phyloP scores from a whole-genome alignment of 1,284 basidiomycete species.

The Ustilago sp. region DNA sequence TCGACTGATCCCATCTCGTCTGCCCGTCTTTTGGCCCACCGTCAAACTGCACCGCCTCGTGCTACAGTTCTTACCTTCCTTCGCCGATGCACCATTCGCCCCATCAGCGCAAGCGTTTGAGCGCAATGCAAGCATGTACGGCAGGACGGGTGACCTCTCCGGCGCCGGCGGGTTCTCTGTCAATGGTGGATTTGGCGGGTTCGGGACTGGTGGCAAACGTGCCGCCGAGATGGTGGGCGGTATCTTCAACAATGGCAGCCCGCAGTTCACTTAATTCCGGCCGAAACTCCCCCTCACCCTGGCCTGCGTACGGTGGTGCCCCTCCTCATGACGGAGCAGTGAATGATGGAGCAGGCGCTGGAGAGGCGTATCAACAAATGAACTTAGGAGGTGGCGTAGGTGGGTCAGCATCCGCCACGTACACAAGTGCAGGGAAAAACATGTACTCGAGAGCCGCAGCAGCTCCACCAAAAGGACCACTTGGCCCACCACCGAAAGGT shows the following conservation, averaged over 20 bases:
- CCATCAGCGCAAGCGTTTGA: conserved; percentile 36
- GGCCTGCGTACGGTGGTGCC: conserved; percentile 19
- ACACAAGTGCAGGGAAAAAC: conserved; percentile 28
- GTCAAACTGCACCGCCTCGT: conserved; percentile 48
- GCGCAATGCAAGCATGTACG: conserved; percentile 37
- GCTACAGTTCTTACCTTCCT: conserved; percentile 24
- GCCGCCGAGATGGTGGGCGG: conserved; percentile 56
- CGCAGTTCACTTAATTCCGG: conserved; percentile 29
- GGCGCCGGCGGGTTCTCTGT: conserved; percentile 28
- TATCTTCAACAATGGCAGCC: conserved; percentile 40
- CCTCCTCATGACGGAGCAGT: conserved; percentile 17
- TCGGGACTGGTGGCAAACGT: conserved; percentile 38
- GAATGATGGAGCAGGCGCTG: conserved; percentile 1
- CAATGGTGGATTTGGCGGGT: conserved; percentile 44
- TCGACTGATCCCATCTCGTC: conserved; percentile 56
- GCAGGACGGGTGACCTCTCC: conserved; percentile 13
- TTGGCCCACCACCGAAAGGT: conserved; percentile 40
- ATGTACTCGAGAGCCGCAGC: conserved; percentile 33
- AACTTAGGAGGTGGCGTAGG: conserved; percentile 12
- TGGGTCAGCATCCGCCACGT: conserved; percentile 29
- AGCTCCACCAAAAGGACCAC: conserved; percentile 7
- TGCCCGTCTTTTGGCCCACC: conserved; percentile 67
- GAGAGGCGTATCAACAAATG: conserved; percentile 13
- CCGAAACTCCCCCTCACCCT: conserved; percentile 33
- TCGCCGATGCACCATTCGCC: conserved; percentile 25